Percentiles rank a stretch among this genome's conserved stretches.
Conservation (phyloP, 192 early-diverging fungal genomes). For the Gonapodya sp. region DNA sequence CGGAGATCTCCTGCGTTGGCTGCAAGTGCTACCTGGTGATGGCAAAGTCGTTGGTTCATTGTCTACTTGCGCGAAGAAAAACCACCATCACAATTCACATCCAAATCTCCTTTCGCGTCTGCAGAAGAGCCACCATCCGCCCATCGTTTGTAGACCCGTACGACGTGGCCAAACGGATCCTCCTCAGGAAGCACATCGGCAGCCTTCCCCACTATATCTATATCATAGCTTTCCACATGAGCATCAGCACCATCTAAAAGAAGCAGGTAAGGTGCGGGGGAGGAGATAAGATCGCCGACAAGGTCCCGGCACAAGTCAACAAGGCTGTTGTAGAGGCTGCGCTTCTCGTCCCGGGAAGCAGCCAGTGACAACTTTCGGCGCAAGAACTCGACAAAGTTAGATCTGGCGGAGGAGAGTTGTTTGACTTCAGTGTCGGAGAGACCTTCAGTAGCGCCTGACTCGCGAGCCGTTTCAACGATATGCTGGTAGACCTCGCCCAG, state of each 20-base stretch:
- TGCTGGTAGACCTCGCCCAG: background rate
- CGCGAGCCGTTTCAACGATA: background rate
- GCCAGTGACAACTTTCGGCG: background rate
- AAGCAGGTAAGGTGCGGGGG: background rate
- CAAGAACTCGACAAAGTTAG: background rate
- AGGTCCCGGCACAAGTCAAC: background rate
- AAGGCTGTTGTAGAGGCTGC: background rate
- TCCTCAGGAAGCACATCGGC: background rate
- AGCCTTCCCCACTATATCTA: background rate
- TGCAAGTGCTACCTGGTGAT: background rate
- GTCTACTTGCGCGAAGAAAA: too few relatives aligned
- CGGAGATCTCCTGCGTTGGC: background rate
- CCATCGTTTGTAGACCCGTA: background rate
- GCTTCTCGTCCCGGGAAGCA: background rate
- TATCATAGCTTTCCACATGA: background rate
- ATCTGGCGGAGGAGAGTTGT: background rate
- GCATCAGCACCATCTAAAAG: background rate
- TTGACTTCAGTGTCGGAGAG: background rate
- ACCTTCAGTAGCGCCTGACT: background rate
- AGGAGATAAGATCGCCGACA: background rate
- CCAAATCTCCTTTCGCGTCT: background rate
- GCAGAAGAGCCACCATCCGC: background rate
- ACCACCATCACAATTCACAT: background rate
- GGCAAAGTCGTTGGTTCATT: background rate
- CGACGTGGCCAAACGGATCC: background rate